Percentiles rank a stretch among this genome's conserved stretches.
Conservation (phyloP, 148 eudicot species). For the Chenopodium album region DNA sequence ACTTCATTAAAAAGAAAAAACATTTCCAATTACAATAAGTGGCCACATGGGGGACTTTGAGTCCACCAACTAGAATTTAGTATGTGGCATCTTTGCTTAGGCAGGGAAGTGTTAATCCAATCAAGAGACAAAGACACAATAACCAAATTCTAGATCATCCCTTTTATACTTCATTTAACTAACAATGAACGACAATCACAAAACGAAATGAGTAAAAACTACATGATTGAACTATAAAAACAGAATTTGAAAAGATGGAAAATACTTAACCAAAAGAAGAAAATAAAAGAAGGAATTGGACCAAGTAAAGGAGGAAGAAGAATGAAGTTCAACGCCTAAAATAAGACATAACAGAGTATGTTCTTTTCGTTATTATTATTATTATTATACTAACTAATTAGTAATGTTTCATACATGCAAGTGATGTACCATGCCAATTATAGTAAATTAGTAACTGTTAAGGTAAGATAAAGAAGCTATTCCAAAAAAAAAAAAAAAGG, state of each 20-base stretch:
- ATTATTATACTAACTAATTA: not conserved
- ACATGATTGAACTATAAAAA: not conserved
- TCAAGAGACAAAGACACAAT: slow-evolving; percentile 5
- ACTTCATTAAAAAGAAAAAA: too few relatives aligned
- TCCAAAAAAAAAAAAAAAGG: too few relatives aligned
- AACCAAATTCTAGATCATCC: not conserved
- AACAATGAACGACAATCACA: not conserved
- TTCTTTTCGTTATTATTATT: not conserved
- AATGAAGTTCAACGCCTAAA: not conserved
- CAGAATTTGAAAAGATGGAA: not conserved
- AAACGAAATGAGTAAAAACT: not conserved
- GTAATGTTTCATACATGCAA: not conserved
- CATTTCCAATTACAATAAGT: not conserved
- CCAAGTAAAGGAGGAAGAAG: not conserved
- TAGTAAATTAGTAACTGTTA: too few relatives aligned
- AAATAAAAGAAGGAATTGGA: not conserved
- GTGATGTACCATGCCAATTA: not conserved
- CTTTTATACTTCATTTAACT: not conserved
- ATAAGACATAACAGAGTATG: not conserved
- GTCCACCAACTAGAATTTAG: not conserved
- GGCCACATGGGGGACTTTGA: slow-evolving; percentile 1
- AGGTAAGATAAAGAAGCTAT: too few relatives aligned
- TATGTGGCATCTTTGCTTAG: not conserved
- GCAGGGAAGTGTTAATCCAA: slow-evolving; percentile 2
- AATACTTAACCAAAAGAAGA: not conserved